A percentile compares a stretch with the other conserved stretches of the same genome.
These are phyloP conservation scores for Penicillium sp. DNA, from an alignment of 2,329 filamentous ascomycete genomes.

Conservation along the genomic window DNA sequence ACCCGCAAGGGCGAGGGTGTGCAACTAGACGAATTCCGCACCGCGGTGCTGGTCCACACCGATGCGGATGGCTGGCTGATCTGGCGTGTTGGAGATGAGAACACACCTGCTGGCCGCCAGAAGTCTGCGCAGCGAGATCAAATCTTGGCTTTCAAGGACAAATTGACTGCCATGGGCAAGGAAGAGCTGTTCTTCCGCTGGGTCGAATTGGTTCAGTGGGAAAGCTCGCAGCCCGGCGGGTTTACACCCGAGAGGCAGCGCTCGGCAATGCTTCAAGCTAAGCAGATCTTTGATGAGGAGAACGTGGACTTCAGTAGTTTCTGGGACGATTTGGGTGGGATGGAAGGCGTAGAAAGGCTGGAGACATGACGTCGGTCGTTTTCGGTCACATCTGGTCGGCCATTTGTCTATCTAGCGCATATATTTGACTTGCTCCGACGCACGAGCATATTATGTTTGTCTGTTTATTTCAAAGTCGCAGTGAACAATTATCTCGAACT, in stretches of 20 bases:
- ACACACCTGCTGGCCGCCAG: constrained; percentile 42
- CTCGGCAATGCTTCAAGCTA: constrained; percentile 69
- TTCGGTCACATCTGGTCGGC: no score
- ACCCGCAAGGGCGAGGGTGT: constrained; percentile 35
- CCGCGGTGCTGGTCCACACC: constrained; percentile 66
- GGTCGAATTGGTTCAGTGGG: constrained; percentile 89
- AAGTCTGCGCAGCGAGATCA: constrained; percentile 54
- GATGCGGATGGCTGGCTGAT: constrained; percentile 69
- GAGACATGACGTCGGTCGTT: constrained; percentile 4
- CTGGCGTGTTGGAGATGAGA: constrained; percentile 58
- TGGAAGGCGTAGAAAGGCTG: constrained; percentile 48
- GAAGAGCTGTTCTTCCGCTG: constrained; percentile 87
- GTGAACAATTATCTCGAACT: no score
- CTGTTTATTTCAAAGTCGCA: no score
- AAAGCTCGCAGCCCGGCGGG: constrained; percentile 72
- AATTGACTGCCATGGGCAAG: constrained; percentile 71
- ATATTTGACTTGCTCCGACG: no score
- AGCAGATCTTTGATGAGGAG: constrained; percentile 69
- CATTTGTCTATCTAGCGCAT: no score
- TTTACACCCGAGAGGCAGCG: constrained; percentile 73
- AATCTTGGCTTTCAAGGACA: constrained; percentile 76
- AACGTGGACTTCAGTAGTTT: constrained; percentile 80
- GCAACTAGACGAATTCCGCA: constrained; percentile 65
- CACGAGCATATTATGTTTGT: no score
- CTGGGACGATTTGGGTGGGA: constrained; percentile 67